Base-by-base conservation (phyloP, 345 rosid species). In the Brassica juncea region DNA sequence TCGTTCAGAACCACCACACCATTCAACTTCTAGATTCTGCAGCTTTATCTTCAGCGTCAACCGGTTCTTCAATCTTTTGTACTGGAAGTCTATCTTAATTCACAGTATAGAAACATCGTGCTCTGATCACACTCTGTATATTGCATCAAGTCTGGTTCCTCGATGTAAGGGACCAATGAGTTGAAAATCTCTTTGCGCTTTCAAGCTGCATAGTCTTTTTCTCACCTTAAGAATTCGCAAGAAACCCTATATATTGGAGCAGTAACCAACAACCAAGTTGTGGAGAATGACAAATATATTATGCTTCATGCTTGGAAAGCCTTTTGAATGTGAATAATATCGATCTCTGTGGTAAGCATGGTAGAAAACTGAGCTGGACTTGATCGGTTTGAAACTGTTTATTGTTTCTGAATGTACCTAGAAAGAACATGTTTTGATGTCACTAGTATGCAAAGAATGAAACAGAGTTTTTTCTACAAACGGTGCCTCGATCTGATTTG, bases 1-100 rank as follows among this genome's bases (percentile, higher is more conserved):
- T 87, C 7, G 80, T 74, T 89, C 92, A 6, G 86, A 86, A 35
- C 90, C 89, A 72, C 90, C 90, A 61, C 91, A 85, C 92, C 97
- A 94, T 70, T 94, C 98, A 68, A 86, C 91, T 89, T 90, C 94
- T 19, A 94, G 70, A 31, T 88, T 88, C 0, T 86, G 89, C 57
- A 89, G 92, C 79, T 89, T 90, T 59, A 93, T 84, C 81, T 89
- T 93, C 0, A 8, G 86, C 76, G 88, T 94, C 80, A 88, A 58
- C 85, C 89, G 92, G 63, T 86, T 89, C 82, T 90, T 90, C 21
- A 86, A 9, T 71, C 85, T 88, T 87, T 86, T 89, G 60, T 86
- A 92, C 78, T 80, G 83, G 57, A 23, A 88, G 82, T 66, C 94
- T 81, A 42, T 88, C 91, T 85, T 90, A 85, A 12, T 86, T 82